Evolutionary conservation across 257 asterid species (phyloP).

Genomic region (Cynanchum wilfordii): DNA sequence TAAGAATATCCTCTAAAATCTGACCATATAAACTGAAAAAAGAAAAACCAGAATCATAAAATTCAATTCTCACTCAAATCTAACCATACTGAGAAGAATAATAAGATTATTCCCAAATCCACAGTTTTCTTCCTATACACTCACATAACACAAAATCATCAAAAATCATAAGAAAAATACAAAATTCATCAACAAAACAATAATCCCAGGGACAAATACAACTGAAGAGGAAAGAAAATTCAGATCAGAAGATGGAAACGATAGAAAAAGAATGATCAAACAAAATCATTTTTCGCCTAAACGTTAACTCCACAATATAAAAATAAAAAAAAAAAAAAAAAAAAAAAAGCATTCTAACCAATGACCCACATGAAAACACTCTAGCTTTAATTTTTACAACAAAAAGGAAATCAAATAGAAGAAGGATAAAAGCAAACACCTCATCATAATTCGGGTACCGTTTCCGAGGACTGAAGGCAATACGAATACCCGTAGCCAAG

Average conservation of each 20-base stretch:
- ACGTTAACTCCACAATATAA: not conserved
- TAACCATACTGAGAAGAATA: not conserved
- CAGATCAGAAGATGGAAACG: not conserved
- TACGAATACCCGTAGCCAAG: slow-evolving; percentile 45
- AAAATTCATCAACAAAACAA: not conserved
- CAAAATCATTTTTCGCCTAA: not conserved
- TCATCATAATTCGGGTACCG: slow-evolving; percentile 36
- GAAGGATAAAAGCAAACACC: slow-evolving; percentile 25
- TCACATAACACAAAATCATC: not conserved
- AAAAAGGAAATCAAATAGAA: not conserved
- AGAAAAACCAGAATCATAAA: too few species aligned
- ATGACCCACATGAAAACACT: not conserved
- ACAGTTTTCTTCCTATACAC: not conserved
- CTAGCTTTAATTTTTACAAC: too few species aligned
- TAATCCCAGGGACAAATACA: too few species aligned
- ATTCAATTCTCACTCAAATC: not conserved
- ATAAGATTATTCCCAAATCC: not conserved
- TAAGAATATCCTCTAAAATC: not conserved
- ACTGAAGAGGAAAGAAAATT: not conserved
- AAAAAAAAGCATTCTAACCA: not conserved
- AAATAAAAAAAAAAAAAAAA: too few species aligned
- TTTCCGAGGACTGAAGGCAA: slow-evolving; percentile 43
- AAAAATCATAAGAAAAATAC: not conserved
- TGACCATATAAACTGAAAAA: too few species aligned
- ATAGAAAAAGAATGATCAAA: not conserved